phyloP scores from a whole-genome alignment of 768 basidiomycete species.

The Termitomyces eurrhizus region DNA sequence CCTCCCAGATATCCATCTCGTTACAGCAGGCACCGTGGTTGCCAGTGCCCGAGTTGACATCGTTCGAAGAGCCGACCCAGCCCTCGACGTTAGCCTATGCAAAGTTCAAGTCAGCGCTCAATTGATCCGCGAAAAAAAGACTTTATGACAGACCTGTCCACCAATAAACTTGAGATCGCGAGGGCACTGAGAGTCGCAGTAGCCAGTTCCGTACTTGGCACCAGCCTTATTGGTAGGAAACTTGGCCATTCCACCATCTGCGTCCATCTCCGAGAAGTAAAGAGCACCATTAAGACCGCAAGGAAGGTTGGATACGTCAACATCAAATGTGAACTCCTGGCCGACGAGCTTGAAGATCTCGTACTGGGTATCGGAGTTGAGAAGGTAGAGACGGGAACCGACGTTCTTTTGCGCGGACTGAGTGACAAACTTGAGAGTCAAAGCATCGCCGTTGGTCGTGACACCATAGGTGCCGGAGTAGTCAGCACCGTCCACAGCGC shows the following conservation, averaged over 20 bases:
- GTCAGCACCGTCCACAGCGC: conserved; percentile 43
- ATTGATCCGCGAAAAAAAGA: neutral
- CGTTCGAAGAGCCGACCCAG: conserved; percentile 35
- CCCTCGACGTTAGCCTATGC: conserved; percentile 43
- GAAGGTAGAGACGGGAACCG: conserved; percentile 23
- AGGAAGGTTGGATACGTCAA: conserved; percentile 4
- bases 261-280: conserved; percentile 6
- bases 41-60: conserved; percentile 44
- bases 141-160: neutral
- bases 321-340: conserved; percentile 6
- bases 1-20: conserved; percentile 61
- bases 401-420: conserved; percentile 31
- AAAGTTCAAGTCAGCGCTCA: neutral
- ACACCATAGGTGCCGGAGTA: conserved; percentile 52
- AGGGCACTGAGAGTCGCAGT: too few relatives aligned
- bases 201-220: too few relatives aligned
- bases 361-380: conserved; percentile 8
- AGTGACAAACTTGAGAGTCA: conserved; percentile 49
- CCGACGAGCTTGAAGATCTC: conserved; percentile 10
- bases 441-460: conserved; percentile 34
- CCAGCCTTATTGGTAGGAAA: too few relatives aligned
- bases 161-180: too few relatives aligned
- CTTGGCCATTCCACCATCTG: neutral
- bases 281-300: conserved; percentile 5
- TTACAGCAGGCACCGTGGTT: conserved; percentile 46